phyloP scores from a whole-genome alignment of 768 basidiomycete genomes.

The Kwoniella pini region DNA sequence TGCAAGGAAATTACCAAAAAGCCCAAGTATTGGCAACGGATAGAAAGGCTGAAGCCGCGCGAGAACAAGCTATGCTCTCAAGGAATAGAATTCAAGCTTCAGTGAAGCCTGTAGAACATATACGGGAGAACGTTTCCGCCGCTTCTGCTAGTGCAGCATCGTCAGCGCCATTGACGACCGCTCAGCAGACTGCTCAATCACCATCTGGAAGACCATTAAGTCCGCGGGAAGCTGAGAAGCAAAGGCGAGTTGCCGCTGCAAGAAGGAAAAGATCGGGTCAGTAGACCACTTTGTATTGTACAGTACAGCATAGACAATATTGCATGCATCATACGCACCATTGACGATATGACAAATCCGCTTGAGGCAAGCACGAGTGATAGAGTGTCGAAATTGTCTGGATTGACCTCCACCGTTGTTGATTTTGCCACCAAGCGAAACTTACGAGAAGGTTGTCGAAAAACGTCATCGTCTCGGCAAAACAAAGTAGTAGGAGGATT shows the following conservation, averaged over 20 bases:
- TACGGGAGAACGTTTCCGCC: conserved; percentile 2
- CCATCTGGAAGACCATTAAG: not conserved
- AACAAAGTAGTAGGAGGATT: not conserved
- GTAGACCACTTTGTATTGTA: conserved; percentile 11
- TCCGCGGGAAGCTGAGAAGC: conserved; percentile 22
- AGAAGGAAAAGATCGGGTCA: conserved; percentile 26
- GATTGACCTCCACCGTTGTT: conserved; percentile 4
- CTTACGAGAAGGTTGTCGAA: conserved; percentile 1
- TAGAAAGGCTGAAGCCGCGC: not conserved
- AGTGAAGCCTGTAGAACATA: conserved; percentile 15
- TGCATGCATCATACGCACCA: conserved; percentile 7
- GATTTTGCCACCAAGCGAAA: not conserved
- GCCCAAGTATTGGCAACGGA: not conserved
- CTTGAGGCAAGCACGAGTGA: too few relatives aligned
- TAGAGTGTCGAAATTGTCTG: not conserved
- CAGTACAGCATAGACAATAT: not conserved
- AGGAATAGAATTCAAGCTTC: not conserved
- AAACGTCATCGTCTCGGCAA: conserved; percentile 14
- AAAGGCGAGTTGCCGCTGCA: conserved; percentile 29
- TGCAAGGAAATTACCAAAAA: not conserved
- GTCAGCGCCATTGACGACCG: not conserved
- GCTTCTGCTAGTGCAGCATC: not conserved
- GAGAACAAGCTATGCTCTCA: not conserved
- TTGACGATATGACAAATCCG: too few relatives aligned
- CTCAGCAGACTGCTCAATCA: not conserved